A percentile compares a stretch with the other conserved stretches of the same genome.
phyloP scores from a whole-genome alignment of 225 moss, liverwort and hornwort species.

The Bryum argenteum region DNA sequence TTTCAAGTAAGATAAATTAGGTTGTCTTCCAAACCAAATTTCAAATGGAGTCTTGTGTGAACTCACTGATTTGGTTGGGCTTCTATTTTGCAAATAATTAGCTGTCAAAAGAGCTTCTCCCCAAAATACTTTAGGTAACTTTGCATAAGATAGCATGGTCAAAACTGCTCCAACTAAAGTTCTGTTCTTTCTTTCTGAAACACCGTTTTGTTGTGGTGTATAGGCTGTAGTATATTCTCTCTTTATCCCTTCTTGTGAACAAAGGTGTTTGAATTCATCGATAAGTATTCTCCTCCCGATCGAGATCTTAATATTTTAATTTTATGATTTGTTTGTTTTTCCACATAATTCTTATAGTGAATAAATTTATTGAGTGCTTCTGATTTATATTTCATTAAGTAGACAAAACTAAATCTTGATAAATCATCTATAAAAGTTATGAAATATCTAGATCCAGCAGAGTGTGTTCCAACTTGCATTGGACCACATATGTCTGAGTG shows the following conservation, averaged over 20 bases:
- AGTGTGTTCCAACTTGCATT: neutral
- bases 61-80: neutral
- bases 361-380: neutral
- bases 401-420: neutral
- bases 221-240: neutral
- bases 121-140: conserved; percentile 11
- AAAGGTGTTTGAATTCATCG: neutral
- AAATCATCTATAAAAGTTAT: neutral
- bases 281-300: neutral
- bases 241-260: neutral
- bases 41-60: neutral
- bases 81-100: neutral
- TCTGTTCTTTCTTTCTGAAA: neutral
- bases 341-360: neutral
- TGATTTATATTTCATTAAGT: neutral
- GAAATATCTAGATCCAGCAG: neutral
- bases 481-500: neutral
- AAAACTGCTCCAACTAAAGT: neutral
- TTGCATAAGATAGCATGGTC: neutral
- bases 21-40: conserved; percentile 1
- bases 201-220: neutral
- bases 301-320: neutral
- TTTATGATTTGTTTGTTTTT: neutral
- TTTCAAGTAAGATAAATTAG: neutral
- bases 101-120: neutral